Evolutionary conservation across 257 asterid genomes (phyloP).

Genomic region (Capsicum chinense): DNA sequence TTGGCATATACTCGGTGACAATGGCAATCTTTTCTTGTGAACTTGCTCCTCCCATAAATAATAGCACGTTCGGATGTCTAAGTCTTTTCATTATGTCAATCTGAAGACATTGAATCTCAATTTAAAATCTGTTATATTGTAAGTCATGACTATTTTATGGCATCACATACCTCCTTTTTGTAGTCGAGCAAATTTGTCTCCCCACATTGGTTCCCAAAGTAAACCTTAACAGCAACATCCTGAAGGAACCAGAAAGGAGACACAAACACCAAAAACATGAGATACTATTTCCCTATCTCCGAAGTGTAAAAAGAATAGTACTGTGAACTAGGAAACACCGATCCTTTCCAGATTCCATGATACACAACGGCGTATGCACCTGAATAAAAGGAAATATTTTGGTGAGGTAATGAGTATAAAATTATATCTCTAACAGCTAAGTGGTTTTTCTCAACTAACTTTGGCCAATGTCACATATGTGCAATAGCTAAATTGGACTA

Average conservation of each 20-base stretch:
- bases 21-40: conserved; percentile 70
- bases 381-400: conserved; percentile 38
- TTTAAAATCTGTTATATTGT: not conserved
- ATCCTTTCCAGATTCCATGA: conserved; percentile 81
- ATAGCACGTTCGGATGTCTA: conserved; percentile 77
- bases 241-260: conserved; percentile 34
- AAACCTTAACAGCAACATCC: conserved; percentile 91
- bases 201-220: conserved; percentile 48
- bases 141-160: conserved; percentile 20
- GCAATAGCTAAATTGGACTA: not conserved
- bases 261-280: conserved; percentile 25
- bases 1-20: conserved; percentile 67
- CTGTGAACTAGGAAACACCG: conserved; percentile 47
- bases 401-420: not conserved
- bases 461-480: not conserved
- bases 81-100: conserved; percentile 71
- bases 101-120: conserved; percentile 38
- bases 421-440: not conserved
- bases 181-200: conserved; percentile 55
- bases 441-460: not conserved
- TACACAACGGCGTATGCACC: conserved; percentile 71
- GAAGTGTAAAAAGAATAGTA: conserved; percentile 20
- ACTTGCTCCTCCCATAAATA: conserved; percentile 78
- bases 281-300: not conserved
- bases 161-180: conserved; percentile 62